Percentiles rank a stretch among this genome's conserved stretches.
Conservation (phyloP, 2,329 filamentous ascomycete genomes). For the Epichloe coenophiala region DNA sequence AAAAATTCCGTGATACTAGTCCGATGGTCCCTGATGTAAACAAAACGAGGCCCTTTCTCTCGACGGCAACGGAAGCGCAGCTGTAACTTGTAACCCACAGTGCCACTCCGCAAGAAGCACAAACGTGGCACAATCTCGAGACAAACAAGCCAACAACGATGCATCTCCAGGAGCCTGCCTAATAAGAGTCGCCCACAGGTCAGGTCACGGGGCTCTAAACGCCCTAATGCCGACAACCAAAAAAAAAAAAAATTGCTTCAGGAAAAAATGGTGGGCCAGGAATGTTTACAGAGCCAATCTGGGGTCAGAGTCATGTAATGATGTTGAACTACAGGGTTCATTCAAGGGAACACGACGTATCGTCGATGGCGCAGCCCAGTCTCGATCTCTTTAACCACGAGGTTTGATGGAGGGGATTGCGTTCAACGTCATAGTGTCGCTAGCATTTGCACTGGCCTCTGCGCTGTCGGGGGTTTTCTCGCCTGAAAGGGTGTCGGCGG, state of each 20-base stretch:
- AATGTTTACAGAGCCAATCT: neutral
- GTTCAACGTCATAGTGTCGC: constrained; percentile 1
- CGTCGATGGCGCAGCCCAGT: constrained; percentile 7
- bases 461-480: neutral
- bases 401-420: constrained; percentile 1
- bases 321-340: constrained; percentile 4
- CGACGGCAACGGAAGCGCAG: neutral
- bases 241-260: neutral
- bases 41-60: neutral
- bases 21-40: neutral
- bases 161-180: too few relatives aligned
- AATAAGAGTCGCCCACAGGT: too few relatives aligned
- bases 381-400: constrained; percentile 2
- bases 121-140: neutral
- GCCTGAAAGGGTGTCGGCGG: neutral
- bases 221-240: too few relatives aligned
- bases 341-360: constrained; percentile 2
- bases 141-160: neutral
- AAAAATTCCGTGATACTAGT: neutral
- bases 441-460: neutral
- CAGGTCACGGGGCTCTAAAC: too few relatives aligned
- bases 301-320: constrained; percentile 3
- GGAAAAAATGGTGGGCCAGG: neutral
- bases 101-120: neutral
- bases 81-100: neutral